Base-by-base conservation (phyloP, 2,329 filamentous ascomycete species). In the Fusarium aywerte region DNA sequence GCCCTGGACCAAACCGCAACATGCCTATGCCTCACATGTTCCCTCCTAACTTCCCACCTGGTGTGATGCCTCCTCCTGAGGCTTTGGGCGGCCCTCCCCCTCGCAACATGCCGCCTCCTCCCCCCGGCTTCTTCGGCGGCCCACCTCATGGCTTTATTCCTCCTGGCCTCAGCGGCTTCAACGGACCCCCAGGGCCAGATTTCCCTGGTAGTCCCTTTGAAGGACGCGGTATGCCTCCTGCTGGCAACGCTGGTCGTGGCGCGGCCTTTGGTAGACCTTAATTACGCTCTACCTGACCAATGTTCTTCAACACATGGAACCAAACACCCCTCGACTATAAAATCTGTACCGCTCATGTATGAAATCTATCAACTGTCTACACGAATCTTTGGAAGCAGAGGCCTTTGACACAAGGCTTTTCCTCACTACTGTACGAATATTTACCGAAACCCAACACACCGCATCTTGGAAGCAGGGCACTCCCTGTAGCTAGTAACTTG, bases 1-100 rank as follows among this genome's bases (percentile, higher is more conserved):
- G 59, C 67, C 72, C 62, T 48, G 70, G 52, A 23, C 74, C 74
- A 6, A 75, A 69, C 43, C 77, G 78, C 33, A 80, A 75, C 62
- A 80, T 83, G 64, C 84, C 84, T 16, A 82, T 87, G 76, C 85
- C 84, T 51, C 84, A 83, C 64, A 87, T 88, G 81, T 89, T 86
- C 70, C 85, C 85, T 20, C 85, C 86, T n/a, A 87, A 85, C 74
- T 89, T 89, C 65, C 83, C 85, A 15, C 83, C 82, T 7, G 80
- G 78, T 23, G 78, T 77, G 20, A 80, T 84, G 73, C 79, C 80
- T 9, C 82, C 82, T 13, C 83, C 82, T 2, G 83, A 85, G 29
- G 79, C 77, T 15, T 80, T 87, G 76, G 79, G 76, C 32, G 83
- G 79, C 16, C 82, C 83, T 62, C 83, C 82, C 16, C 83, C 82